Evolutionary conservation across 2,329 filamentous ascomycete genomes (phyloP).

Genomic region (Sarocladium oryzae): DNA sequence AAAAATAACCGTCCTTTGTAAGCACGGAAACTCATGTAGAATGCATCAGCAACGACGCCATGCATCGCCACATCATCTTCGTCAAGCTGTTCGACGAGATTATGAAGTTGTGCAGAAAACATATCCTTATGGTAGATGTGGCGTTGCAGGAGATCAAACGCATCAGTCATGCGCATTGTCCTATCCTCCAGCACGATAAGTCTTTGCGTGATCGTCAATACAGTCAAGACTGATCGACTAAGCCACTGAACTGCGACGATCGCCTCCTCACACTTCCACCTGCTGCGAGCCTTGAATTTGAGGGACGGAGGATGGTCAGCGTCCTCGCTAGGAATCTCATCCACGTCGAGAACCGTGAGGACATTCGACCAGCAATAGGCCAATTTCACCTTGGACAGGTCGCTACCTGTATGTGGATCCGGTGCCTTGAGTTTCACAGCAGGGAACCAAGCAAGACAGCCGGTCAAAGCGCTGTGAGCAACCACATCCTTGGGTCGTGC

Average conservation of each 20-base stretch:
- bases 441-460: constrained; percentile 94
- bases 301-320: constrained; percentile 73
- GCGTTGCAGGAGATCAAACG: constrained; percentile 84
- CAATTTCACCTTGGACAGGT: constrained; percentile 75
- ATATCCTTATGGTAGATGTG: constrained; percentile 88
- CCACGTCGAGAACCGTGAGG: constrained; percentile 85
- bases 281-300: constrained; percentile 72
- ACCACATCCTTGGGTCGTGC: constrained; percentile 84
- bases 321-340: constrained; percentile 61
- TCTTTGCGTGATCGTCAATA: constrained; percentile 90
- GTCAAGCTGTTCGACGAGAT: constrained; percentile 79
- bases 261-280: constrained; percentile 90
- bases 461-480: constrained; percentile 86
- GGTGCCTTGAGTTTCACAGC: constrained; percentile 83
- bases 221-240: constrained; percentile 82
- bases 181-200: constrained; percentile 88
- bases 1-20: constrained; percentile 94
- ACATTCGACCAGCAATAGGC: constrained; percentile 99
- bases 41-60: constrained; percentile 92
- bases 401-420: constrained; percentile 58
- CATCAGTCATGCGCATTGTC: constrained; percentile 84
- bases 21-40: constrained; percentile 93
- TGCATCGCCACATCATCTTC: constrained; percentile 87
- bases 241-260: constrained; percentile 97
- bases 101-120: constrained; percentile 81